Evolutionary conservation across 257 asterid genomes (phyloP), one percentile per base, ranked within the genome.

Genomic region (Solanum chiquidenum): DNA sequence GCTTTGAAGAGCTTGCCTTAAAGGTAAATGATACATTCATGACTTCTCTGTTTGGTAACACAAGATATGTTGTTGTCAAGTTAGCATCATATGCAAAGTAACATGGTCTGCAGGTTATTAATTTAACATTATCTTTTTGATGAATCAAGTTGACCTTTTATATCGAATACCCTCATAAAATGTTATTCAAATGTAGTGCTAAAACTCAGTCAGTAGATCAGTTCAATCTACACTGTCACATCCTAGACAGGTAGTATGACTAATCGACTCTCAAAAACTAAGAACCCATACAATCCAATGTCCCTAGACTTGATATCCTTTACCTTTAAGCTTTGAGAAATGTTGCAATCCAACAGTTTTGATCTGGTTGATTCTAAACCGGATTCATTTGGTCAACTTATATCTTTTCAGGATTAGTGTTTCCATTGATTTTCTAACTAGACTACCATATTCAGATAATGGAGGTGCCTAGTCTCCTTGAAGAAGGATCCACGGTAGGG

Each of bases 381-480:
- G 27, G 8, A 4, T 40, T 34, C 46, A 58, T 34, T 27, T 42
- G 33, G 52, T 25, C 2, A 71, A 42, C 7, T 7, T 7, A 16
- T 79, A 71, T 23, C 25, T 3, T 29, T 12, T 20, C 40, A 18
- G 42, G 85, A 49, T 29, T 29, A 46, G 9, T 38, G 7, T 80
- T 80, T 46, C 5, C 3, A 46, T 82, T 13, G 29, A 49, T 29
- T 44, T 49, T 82, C 86, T 46, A 82, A 82, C 69, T 29, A 18
- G 29, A 49, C 42, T 31, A 31, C 4, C 7, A 5, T 40, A 40
- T 66, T 77, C 98, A 96, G 99, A 94, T 96, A 82, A 94, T 96
- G 99, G 98, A 95, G 93, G 95, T 94, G 90, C 99, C 99, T 16
- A 93, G 97, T 85, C 94, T 94, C 72, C 89, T 94, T 71, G 98